These are phyloP conservation scores for Glonium stellatum DNA, from an alignment of 495 filamentous ascomycete genomes.

Conservation along the genomic window DNA sequence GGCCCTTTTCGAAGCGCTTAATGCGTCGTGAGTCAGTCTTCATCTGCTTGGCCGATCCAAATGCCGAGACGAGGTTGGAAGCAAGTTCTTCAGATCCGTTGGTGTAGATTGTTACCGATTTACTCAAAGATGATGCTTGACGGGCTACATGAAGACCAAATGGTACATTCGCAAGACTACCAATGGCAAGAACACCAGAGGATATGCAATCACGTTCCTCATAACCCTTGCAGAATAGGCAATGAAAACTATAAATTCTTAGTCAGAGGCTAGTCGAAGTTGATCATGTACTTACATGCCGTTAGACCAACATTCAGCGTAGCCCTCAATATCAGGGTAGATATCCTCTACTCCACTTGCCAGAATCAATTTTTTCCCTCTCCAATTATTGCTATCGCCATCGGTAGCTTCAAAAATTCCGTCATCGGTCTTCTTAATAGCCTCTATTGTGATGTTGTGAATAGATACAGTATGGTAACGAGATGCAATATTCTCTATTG, in stretches of 20 bases:
- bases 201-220: slow-evolving; percentile 6
- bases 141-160: slow-evolving; percentile 4
- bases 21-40: slow-evolving; percentile 11
- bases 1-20: slow-evolving; percentile 7
- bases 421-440: slow-evolving; percentile 39
- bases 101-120: slow-evolving; percentile 19
- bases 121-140: neutral
- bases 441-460: slow-evolving; percentile 27
- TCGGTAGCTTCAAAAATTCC: slow-evolving; percentile 14
- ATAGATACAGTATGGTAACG: slow-evolving; percentile 43
- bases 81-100: slow-evolving; percentile 12
- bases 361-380: slow-evolving; percentile 17
- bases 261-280: neutral
- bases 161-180: neutral
- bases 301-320: slow-evolving; percentile 8
- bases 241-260: slow-evolving; percentile 19
- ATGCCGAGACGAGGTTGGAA: neutral
- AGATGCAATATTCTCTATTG: slow-evolving; percentile 33
- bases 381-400: slow-evolving; percentile 6
- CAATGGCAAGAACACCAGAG: slow-evolving; percentile 16
- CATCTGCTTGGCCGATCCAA: neutral
- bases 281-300: slow-evolving; percentile 14
- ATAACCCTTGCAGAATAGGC: slow-evolving; percentile 20
- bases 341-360: slow-evolving; percentile 20
- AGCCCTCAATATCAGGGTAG: slow-evolving; percentile 15